These are phyloP conservation scores for Penicillium turbatum DNA, from an alignment of 495 filamentous ascomycete genomes.

Conservation along the genomic window DNA sequence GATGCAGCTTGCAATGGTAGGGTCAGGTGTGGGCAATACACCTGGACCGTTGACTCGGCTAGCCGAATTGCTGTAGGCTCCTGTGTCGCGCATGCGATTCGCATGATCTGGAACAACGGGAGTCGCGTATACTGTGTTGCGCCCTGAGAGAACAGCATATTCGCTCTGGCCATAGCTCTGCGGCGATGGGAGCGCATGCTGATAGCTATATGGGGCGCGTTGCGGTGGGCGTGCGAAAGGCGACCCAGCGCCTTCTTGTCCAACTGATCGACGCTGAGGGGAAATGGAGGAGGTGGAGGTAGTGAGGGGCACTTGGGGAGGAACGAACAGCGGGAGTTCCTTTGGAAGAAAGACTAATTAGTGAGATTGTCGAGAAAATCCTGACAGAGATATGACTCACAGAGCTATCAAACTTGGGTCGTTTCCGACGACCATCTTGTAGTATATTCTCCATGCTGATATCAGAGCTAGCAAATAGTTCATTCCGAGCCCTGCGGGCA, in stretches of 20 bases:
- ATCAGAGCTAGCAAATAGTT: slow-evolving; percentile 86
- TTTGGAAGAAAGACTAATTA: slow-evolving; percentile 36
- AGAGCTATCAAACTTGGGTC: slow-evolving; percentile 95
- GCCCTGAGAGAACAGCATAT: slow-evolving; percentile 39
- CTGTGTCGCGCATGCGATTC: slow-evolving; percentile 59
- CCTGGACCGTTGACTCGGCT: slow-evolving; percentile 44
- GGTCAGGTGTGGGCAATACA: slow-evolving; percentile 88
- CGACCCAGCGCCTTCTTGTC: slow-evolving; percentile 55
- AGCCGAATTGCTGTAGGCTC: slow-evolving; percentile 35
- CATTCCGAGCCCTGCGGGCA: slow-evolving; percentile 68
- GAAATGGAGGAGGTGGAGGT: slow-evolving; percentile 90
- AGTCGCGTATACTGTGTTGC: slow-evolving; percentile 44
- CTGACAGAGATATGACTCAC: slow-evolving; percentile 52
- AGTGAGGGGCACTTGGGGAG: slow-evolving; percentile 83
- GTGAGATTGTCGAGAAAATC: slow-evolving; percentile 7
- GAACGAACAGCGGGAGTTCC: slow-evolving; percentile 93
- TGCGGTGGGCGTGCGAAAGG: slow-evolving; percentile 69
- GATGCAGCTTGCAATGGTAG: slow-evolving; percentile 88
- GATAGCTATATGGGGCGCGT: slow-evolving; percentile 63
- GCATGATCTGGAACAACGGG: slow-evolving; percentile 56
- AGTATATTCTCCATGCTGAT: slow-evolving; percentile 98
- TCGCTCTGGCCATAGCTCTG: slow-evolving; percentile 63
- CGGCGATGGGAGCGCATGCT: slow-evolving; percentile 70
- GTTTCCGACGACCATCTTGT: slow-evolving; percentile 90
- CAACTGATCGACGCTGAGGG: slow-evolving; percentile 71